Percentiles rank a stretch among this genome's conserved stretches.
These are phyloP conservation scores for Limnanthes douglasii DNA, from an alignment of 345 rosid genomes.

Conservation along the genomic window DNA sequence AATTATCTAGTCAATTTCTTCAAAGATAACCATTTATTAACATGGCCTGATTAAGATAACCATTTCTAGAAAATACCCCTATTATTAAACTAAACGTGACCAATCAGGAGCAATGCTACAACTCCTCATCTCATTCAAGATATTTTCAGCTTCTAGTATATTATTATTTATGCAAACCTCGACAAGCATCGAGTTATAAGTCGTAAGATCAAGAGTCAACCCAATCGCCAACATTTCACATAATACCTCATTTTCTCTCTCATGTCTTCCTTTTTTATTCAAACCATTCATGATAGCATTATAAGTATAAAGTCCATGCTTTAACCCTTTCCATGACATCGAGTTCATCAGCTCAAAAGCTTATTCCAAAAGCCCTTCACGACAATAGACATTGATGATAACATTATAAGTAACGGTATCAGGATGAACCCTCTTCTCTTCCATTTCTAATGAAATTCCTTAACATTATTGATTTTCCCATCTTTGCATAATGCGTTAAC, in stretches of 20 bases:
- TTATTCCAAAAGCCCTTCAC: constrained; percentile 40
- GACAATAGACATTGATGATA: constrained; percentile 46
- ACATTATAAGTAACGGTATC: constrained; percentile 65
- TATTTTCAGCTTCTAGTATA: constrained; percentile 25
- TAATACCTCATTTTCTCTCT: constrained; percentile 45
- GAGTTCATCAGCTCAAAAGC: constrained; percentile 44
- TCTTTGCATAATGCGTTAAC: constrained; percentile 83
- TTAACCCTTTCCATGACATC: constrained; percentile 49
- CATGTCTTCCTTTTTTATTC: constrained; percentile 33
- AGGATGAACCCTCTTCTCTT: constrained; percentile 41
- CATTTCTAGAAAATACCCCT: constrained; percentile 29
- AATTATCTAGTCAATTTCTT: too few species aligned
- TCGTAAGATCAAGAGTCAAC: constrained; percentile 44
- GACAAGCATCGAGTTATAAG: constrained; percentile 53
- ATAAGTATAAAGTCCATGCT: constrained; percentile 45
- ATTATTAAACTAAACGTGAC: constrained; percentile 49
- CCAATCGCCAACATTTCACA: constrained; percentile 41
- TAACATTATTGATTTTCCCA: constrained; percentile 27
- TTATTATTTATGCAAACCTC: constrained; percentile 50
- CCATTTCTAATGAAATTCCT: constrained; percentile 23
- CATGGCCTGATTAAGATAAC: constrained; percentile 37
- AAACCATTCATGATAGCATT: constrained; percentile 52
- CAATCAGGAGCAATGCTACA: constrained; percentile 45
- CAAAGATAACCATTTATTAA: too few species aligned
- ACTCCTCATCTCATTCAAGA: constrained; percentile 37